Conservation (phyloP, 768 basidiomycete genomes). For the Tremella fuciformis region DNA sequence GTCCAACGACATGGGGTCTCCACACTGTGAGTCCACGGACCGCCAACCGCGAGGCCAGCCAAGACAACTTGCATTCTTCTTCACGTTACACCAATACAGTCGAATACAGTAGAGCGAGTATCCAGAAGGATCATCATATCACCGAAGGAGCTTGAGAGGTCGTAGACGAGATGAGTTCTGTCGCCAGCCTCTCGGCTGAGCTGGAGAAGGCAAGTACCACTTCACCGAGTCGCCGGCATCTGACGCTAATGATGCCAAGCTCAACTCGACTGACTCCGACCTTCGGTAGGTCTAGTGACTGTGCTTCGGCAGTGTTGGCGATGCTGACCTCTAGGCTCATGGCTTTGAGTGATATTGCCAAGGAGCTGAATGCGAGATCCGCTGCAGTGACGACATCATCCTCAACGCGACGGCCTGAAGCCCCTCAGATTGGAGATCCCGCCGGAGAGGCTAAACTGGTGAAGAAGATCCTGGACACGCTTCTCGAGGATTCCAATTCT, state of each 20-base stretch:
- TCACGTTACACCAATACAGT: no score
- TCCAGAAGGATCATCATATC: no score
- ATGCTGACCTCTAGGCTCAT: slow-evolving; percentile 66
- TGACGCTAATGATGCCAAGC: slow-evolving; percentile 26
- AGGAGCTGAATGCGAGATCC: slow-evolving; percentile 63
- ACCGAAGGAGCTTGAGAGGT: no score
- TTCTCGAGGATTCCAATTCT: slow-evolving; percentile 91
- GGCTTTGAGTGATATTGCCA: slow-evolving; percentile 92
- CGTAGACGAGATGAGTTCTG: no score
- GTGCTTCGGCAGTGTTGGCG: not conserved
- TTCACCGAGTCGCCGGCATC: not conserved
- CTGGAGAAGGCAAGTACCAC: slow-evolving; percentile 32
- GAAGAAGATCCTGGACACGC: slow-evolving; percentile 67
- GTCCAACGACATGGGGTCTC: no score
- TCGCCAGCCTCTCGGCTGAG: slow-evolving; percentile 16
- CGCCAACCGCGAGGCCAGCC: no score
- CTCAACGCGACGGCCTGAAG: slow-evolving; percentile 7
- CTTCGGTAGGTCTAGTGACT: slow-evolving; percentile 28
- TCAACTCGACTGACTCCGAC: slow-evolving; percentile 44
- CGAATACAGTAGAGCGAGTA: no score
- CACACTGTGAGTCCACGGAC: no score
- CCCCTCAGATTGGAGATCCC: slow-evolving; percentile 70
- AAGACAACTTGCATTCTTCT: no score
- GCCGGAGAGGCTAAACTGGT: slow-evolving; percentile 77
- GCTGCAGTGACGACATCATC: slow-evolving; percentile 17